Base-by-base conservation (phyloP, 805 yeast species). In the Ogataea angusta region DNA sequence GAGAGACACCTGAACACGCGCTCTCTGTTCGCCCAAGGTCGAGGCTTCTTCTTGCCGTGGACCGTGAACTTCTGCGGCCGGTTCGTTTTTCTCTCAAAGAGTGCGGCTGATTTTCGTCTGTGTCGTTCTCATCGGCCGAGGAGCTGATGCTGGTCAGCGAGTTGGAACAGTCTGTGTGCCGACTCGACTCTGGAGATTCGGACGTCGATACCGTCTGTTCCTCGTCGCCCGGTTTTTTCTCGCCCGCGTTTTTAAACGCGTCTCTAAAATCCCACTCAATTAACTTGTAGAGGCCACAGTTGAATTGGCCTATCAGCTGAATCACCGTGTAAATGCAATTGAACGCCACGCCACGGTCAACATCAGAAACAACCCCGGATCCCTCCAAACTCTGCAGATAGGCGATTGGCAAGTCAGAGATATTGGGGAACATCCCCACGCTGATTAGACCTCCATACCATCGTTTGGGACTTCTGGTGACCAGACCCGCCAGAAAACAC, bases 391-490 rank as follows among this genome's bases (percentile, higher is more conserved):
- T 82, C 53, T 82, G 87, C 26, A 81, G 59, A 51, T 87, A 88
- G 0, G 95, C 95, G 50, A 87, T 84, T 0, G 96, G 95, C 41
- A 87, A 68, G 63, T 87, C 95, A 12, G 89, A 77, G 31, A 83
- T 78, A 55, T 87, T 87, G 31, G 89, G 90, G 54, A 86, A 77
- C 22, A 84, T 67, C 0, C 91, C 88, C 8, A 85, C 87, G 21
- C 82, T 72, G 6, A 83, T 46, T 12, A 52, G 38, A 0, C 95
- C 95, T 38, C 95, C 93, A 18, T 73, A 64, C 91, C 95, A 87
- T 27, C 73, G 63, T 43, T 72, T 73, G 3, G 95, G 95, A 5
- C 78, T 75, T 5, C 79, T 79, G 3, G 86, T 71, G 1, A 70
- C 51, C 17, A 70, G 49, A 21, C 73, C 66, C 0, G 71, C 62